phyloP scores from a whole-genome alignment of 768 basidiomycete species.

The Podaxis rugospora region DNA sequence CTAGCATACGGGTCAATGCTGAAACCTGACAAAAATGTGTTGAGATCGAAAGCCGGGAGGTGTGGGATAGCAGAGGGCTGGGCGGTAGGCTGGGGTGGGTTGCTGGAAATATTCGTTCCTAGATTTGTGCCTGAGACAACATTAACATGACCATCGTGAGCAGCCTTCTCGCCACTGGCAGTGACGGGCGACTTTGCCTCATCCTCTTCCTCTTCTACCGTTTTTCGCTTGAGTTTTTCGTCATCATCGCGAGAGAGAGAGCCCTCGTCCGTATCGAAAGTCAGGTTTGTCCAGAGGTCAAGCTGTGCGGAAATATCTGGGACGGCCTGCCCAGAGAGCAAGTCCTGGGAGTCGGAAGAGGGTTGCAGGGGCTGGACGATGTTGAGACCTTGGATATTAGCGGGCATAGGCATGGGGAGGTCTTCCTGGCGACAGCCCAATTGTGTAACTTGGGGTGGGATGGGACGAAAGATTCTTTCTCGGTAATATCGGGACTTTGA shows the following conservation, averaged over 20 bases:
- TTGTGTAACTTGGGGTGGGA: constrained; percentile 10
- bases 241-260: constrained; percentile 28
- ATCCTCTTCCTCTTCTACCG: constrained; percentile 45
- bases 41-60: constrained; percentile 37
- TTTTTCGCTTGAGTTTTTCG: constrained; percentile 30
- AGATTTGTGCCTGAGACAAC: constrained; percentile 47
- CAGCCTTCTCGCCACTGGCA: constrained; percentile 31
- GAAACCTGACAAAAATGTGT: constrained; percentile 31
- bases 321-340: constrained; percentile 59
- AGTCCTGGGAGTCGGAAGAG: constrained; percentile 45
- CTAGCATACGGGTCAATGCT: constrained; percentile 38
- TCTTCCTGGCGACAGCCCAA: constrained; percentile 5
- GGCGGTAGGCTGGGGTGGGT: constrained; percentile 25
- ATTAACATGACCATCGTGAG: constrained; percentile 55
- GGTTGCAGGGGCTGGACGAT: constrained; percentile 54
- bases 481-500: constrained; percentile 1
- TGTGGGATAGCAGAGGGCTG: constrained; percentile 26
- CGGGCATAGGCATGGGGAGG: constrained; percentile 39
- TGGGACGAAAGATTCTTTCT: constrained; percentile 4
- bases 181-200: constrained; percentile 30
- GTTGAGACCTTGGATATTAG: constrained; percentile 77
- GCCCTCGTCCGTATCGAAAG: constrained; percentile 77
- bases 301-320: constrained; percentile 76
- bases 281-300: constrained; percentile 79
- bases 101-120: constrained; percentile 20